Percentiles rank a stretch among this genome's conserved stretches.
Evolutionary conservation across 768 basidiomycete genomes (phyloP).

Genomic region (Termitomyces sp.): DNA sequence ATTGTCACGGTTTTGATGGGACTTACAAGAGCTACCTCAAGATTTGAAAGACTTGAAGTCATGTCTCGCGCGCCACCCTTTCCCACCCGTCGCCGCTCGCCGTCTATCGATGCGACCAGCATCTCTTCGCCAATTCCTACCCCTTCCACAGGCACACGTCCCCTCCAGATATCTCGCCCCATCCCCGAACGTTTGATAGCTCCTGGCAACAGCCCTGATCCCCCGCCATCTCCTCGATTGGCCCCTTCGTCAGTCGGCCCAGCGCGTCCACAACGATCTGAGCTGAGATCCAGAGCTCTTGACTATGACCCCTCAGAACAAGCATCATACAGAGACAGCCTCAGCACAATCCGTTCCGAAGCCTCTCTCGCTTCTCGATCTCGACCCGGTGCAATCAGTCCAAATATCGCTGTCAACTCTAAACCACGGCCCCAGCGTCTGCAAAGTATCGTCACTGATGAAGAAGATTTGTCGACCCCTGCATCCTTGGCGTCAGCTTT

Average conservation of each 20-base stretch:
- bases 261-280: conserved; percentile 62
- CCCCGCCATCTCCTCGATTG: conserved; percentile 30
- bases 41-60: not conserved
- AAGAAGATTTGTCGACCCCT: conserved; percentile 34
- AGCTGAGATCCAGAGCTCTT: conserved; percentile 49
- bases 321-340: conserved; percentile 43
- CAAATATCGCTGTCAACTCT: conserved; percentile 12
- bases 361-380: conserved; percentile 9
- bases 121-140: conserved; percentile 31
- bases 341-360: conserved; percentile 37
- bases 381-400: conserved; percentile 6
- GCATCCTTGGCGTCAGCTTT: conserved; percentile 49
- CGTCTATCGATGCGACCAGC: conserved; percentile 34
- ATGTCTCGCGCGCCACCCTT: conserved; percentile 62
- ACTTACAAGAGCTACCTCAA: not conserved
- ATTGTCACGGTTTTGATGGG: conserved; percentile 7
- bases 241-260: conserved; percentile 42
- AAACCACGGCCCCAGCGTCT: conserved; percentile 24
- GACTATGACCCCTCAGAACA: conserved; percentile 49
- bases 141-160: conserved; percentile 35
- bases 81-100: conserved; percentile 46
- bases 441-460: conserved; percentile 25
- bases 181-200: conserved; percentile 45
- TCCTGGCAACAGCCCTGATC: conserved; percentile 35
- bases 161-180: conserved; percentile 56